Conservation (phyloP, 208 protist genomes). For the Leishmania arabica region DNA sequence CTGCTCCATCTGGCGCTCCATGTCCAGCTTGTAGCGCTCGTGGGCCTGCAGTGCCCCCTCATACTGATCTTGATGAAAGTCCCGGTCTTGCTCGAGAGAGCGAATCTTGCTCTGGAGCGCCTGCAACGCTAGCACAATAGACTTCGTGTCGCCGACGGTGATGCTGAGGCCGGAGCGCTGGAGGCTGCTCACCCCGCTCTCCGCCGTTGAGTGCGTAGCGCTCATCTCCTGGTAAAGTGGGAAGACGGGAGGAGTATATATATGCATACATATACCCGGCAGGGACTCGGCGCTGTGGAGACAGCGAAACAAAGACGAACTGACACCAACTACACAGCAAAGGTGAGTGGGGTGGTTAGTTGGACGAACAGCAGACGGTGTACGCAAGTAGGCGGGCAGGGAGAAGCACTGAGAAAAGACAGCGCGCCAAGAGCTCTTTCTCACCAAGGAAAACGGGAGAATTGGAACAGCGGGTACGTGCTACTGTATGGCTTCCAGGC, state of each 20-base stretch:
- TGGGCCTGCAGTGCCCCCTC: slow-evolving; percentile 75
- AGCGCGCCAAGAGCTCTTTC: neutral
- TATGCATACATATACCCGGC: neutral
- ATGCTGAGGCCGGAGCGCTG: slow-evolving; percentile 88
- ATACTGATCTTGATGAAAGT: slow-evolving; percentile 91
- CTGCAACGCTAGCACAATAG: slow-evolving; percentile 89
- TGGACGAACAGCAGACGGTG: neutral
- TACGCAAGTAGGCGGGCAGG: neutral
- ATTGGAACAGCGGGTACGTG: neutral
- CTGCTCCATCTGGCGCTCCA: slow-evolving; percentile 84
- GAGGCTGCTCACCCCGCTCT: slow-evolving; percentile 61
- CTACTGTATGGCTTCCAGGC: neutral
- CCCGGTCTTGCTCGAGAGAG: slow-evolving; percentile 81
- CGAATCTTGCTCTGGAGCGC: slow-evolving; percentile 90
- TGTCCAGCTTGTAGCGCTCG: slow-evolving; percentile 87
- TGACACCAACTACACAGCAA: neutral
- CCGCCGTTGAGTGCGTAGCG: slow-evolving; percentile 24
- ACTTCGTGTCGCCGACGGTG: slow-evolving; percentile 90
- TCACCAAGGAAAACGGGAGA: neutral
- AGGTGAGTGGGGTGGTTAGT: neutral
- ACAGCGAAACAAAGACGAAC: neutral
- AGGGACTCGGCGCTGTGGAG: neutral
- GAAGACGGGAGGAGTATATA: neutral
- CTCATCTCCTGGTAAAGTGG: slow-evolving; percentile 3
- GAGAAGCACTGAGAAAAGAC: neutral